Evolutionary conservation across 306 rosid genomes (phyloP).

Genomic region (Malus fusca): DNA sequence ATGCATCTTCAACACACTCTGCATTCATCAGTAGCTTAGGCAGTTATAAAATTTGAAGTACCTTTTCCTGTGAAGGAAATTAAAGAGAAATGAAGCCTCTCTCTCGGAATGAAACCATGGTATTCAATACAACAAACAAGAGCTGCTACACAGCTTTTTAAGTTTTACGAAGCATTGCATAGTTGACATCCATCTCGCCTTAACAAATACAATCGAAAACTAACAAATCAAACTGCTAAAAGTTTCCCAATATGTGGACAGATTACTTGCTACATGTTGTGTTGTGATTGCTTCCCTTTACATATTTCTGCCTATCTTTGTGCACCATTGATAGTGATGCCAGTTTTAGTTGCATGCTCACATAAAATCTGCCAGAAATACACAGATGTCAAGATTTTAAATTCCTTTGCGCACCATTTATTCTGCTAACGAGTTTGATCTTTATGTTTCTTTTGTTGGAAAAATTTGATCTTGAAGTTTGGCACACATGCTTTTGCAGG

Average conservation of each 20-base stretch:
- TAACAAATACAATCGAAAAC: background rate
- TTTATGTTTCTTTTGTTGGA: background rate
- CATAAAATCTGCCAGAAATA: background rate
- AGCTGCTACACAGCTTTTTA: background rate
- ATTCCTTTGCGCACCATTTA: background rate
- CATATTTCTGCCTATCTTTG: too few species aligned
- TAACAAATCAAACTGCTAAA: background rate
- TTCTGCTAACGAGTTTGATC: too few species aligned
- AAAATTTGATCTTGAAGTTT: background rate
- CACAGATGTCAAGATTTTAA: background rate
- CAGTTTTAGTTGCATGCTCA: background rate
- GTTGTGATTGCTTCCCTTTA: background rate
- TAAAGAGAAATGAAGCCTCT: background rate
- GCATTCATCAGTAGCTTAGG: background rate
- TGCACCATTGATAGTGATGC: background rate
- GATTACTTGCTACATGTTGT: background rate
- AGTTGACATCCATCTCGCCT: background rate
- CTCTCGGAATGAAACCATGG: background rate
- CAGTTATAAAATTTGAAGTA: background rate
- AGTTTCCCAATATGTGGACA: background rate
- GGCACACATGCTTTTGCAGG: constrained; percentile 30
- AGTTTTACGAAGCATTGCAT: background rate
- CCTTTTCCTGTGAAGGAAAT: background rate
- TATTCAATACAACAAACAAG: background rate
- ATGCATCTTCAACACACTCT: background rate